A percentile compares a stretch with the other conserved stretches of the same genome.
Conservation (phyloP, 306 rosid species). For the Hylodesmum podocarpum region DNA sequence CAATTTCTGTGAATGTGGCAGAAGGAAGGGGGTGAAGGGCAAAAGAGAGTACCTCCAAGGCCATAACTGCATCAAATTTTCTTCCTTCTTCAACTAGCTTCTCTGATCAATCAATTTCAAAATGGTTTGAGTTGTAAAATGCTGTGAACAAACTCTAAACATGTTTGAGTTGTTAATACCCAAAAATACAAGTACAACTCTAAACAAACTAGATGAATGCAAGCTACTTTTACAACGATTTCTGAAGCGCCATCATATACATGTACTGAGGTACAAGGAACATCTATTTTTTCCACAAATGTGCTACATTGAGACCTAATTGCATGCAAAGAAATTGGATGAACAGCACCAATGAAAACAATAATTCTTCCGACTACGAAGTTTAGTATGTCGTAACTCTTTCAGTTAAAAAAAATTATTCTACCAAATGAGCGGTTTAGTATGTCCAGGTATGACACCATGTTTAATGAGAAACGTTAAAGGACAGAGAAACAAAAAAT, state of each 20-base stretch:
- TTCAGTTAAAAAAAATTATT: background rate
- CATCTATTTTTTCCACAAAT: background rate
- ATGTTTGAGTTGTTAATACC: no score
- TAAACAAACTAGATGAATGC: constrained; percentile 2
- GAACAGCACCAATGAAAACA: background rate
- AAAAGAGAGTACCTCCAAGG: constrained; percentile 66
- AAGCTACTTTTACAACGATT: constrained; percentile 15
- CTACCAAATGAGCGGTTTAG: background rate
- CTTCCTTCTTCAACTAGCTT: constrained; percentile 80
- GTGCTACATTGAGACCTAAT: background rate
- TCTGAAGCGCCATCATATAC: background rate
- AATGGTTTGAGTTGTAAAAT: background rate
- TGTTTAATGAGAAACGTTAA: background rate
- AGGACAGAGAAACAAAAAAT: background rate
- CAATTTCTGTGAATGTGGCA: no score
- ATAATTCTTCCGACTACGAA: background rate
- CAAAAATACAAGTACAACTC: background rate
- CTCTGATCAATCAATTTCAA: constrained; percentile 54
- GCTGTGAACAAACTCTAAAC: no score
- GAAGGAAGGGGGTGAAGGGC: background rate
- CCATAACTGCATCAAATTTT: constrained; percentile 79
- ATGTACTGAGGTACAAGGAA: background rate
- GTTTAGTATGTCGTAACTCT: background rate
- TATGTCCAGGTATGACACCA: background rate
- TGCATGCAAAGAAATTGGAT: background rate